Percentiles rank a stretch among this genome's conserved stretches.
These are phyloP conservation scores for Jacaranda copaia DNA, from an alignment of 257 asterid species.

Conservation along the genomic window DNA sequence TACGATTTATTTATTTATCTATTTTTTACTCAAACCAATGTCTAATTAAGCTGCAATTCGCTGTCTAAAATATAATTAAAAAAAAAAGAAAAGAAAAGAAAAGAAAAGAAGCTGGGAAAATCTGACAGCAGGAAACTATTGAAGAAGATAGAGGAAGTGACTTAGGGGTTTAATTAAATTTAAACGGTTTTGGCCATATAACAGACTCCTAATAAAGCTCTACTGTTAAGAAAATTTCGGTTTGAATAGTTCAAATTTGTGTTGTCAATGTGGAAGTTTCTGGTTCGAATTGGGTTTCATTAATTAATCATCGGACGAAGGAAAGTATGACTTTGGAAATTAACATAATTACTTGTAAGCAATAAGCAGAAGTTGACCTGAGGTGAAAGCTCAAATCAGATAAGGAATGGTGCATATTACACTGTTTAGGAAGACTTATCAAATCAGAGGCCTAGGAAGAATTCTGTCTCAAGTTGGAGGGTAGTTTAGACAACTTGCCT, in stretches of 20 bases:
- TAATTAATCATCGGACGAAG: neutral
- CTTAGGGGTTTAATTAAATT: neutral
- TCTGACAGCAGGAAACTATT: neutral
- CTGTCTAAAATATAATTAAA: neutral
- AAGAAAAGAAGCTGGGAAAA: neutral
- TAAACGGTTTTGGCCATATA: constrained; percentile 6
- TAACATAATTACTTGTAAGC: neutral
- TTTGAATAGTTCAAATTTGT: constrained; percentile 16
- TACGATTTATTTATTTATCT: neutral
- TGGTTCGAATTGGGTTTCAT: neutral
- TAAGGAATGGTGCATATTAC: constrained; percentile 35
- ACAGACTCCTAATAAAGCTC: constrained; percentile 43
- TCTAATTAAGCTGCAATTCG: neutral
- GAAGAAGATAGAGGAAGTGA: neutral
- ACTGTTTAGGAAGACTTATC: constrained; percentile 26
- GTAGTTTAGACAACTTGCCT: constrained; percentile 18
- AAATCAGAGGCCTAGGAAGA: constrained; percentile 20
- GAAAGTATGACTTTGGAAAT: neutral
- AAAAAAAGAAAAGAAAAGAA: too few relatives aligned
- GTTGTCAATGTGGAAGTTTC: neutral
- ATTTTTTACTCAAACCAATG: neutral
- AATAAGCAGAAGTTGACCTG: constrained; percentile 33
- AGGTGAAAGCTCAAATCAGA: constrained; percentile 7
- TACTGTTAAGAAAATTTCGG: constrained; percentile 12
- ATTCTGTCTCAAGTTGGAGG: neutral